phyloP scores from a whole-genome alignment of 1,284 basidiomycete genomes.

The Mycena sp. region DNA sequence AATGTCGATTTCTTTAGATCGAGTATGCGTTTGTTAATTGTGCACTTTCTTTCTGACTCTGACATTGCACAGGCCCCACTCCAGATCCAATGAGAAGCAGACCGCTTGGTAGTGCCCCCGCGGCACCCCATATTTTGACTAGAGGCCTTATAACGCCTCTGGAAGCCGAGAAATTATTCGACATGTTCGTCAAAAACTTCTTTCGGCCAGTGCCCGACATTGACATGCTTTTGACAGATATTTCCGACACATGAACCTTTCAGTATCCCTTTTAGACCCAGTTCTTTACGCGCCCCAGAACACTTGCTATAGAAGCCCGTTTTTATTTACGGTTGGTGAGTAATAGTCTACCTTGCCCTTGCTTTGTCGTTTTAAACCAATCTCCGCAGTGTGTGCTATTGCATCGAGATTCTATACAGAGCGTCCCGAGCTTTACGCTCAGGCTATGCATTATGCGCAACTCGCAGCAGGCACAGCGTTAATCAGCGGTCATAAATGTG shows the following conservation, averaged over 20 bases:
- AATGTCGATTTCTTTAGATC: constrained; percentile 70
- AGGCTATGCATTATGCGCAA: constrained; percentile 77
- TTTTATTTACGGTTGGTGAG: constrained; percentile 86
- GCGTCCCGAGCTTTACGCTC: constrained; percentile 71
- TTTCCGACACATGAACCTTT: constrained; percentile 79
- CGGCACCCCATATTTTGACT: constrained; percentile 75
- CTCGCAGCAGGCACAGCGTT: constrained; percentile 77
- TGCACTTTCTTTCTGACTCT: constrained; percentile 7
- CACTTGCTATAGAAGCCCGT: constrained; percentile 78
- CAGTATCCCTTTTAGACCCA: constrained; percentile 76
- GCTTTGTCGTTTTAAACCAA: neutral
- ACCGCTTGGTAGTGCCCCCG: constrained; percentile 48
- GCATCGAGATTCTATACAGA: constrained; percentile 77
- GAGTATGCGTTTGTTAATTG: constrained; percentile 51
- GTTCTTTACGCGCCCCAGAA: constrained; percentile 78
- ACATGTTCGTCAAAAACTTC: constrained; percentile 62
- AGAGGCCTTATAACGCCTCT: constrained; percentile 72
- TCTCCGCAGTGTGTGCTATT: constrained; percentile 72
- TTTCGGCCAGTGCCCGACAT: neutral
- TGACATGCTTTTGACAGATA: constrained; percentile 55
- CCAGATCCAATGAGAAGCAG: constrained; percentile 49
- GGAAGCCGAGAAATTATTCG: constrained; percentile 82
- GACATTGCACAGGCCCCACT: constrained; percentile 50
- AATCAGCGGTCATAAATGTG: constrained; percentile 73
- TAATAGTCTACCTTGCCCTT: neutral